Evolutionary conservation across 2,329 filamentous ascomycete species (phyloP), one percentile per base, ranked within the genome.

Genomic region (Cladobotryum protrusum): DNA sequence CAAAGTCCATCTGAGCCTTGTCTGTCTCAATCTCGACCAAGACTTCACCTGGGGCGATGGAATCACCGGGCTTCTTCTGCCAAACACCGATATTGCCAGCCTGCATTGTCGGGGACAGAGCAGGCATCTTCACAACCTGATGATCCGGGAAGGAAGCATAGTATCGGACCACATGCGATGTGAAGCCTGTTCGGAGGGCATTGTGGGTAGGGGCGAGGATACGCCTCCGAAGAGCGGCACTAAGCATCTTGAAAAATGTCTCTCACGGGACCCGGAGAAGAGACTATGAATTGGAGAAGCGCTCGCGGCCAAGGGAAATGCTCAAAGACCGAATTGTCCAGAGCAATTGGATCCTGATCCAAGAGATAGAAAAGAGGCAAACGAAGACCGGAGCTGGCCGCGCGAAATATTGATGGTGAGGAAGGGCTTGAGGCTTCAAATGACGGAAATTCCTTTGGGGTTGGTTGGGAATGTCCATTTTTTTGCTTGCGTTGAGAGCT

Each of bases 1-100:
- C 93, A 70, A 99, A 97, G 77, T 99, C 93, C 93, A 99, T 99
- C 77, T 97, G 93, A 57, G 93, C 93, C 81, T 99, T 99, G 75
- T 99, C 93, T 63, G 93, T 99, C 81, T 99, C 93, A 64, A 97
- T 96, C 79, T 96, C 91, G 60, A 96, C 91, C 61, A 99, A 76
- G 43, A 99, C 93, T 69, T 99, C 93, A 68, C 93, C 93, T 47
- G 95, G 91, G 52, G 82, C 76, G 69, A 99, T 85, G 56, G 77
- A 66, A 71, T 99, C 93, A 67, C 93, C 93, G 59, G 84, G 79
- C 77, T 96, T 95, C 82, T 97, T 99, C 77, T 97, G 89, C 93
- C 93, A 99, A 57, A 84, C 77, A 63, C 93, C 95, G 71, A 99
- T 95, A 77, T 95, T 96, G 69, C 93, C 93, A 55, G 88, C 79